Evolutionary conservation across 106 monocot genomes (phyloP).

Genomic region (Dendrobium officinale): DNA sequence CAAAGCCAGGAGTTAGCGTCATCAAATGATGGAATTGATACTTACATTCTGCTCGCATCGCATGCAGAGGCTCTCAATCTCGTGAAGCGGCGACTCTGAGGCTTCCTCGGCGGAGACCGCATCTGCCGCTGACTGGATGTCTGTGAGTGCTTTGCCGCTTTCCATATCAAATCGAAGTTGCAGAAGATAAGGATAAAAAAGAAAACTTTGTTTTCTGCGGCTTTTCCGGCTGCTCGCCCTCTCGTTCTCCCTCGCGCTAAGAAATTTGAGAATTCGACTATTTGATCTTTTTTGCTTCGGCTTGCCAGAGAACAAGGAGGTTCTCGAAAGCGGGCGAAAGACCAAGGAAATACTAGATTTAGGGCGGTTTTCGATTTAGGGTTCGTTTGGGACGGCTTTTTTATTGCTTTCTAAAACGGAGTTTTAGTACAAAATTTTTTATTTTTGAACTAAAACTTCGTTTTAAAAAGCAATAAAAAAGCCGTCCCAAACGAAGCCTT

Average conservation of each 20-base stretch:
- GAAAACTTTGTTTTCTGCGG: too few relatives aligned
- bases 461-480: too few relatives aligned
- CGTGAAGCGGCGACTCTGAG: conserved; percentile 43
- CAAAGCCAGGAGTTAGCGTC: neutral
- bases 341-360: neutral
- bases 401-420: too few relatives aligned
- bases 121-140: conserved; percentile 48
- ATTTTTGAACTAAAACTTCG: too few relatives aligned
- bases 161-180: conserved; percentile 21
- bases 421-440: too few relatives aligned
- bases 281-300: neutral
- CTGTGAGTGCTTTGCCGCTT: conserved; percentile 22
- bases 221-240: neutral
- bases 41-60: conserved; percentile 86
- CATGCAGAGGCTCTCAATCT: conserved; percentile 99
- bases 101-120: conserved; percentile 27
- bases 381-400: too few relatives aligned
- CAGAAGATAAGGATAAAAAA: neutral
- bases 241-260: neutral
- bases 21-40: neutral
- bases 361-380: too few relatives aligned
- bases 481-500: too few relatives aligned
- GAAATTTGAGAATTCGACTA: neutral
- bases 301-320: neutral
- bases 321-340: neutral